Base-by-base conservation (phyloP, 2,329 filamentous ascomycete genomes). In the Coleophoma eucalyptorum region DNA sequence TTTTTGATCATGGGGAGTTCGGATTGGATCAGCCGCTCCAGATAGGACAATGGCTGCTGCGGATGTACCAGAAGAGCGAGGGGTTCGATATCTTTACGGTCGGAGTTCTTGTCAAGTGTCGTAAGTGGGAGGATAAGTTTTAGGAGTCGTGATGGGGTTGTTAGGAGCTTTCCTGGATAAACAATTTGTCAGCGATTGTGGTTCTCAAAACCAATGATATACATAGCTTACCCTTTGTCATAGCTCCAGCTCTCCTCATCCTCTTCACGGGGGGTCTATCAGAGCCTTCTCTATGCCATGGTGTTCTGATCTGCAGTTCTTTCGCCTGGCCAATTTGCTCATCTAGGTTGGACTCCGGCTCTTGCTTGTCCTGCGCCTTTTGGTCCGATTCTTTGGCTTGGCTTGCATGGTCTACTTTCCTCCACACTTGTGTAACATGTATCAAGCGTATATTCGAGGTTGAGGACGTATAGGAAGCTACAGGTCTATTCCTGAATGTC, bases 41-140 rank as follows among this genome's bases (percentile, higher is more conserved):
- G 83, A 66, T 96, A 96, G 8, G 90, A 96, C 3, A 97, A 77
- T 0, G 92, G 92, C 64, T 97, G 92, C 55, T 95, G 89, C 0
- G 92, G 91, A 60, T 96, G 92, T 0, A 96, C 79, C 2, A 96
- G 81, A 0, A 96, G 78, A 1, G 91, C 91, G 12, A 96, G 75
- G 0, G 91, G 90, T 59, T 95, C 89, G n/a, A 93, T 83, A 44
- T 84, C 79, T 67, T 87, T 86, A 50, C 83, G 76, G 55, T 84
- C 79, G 2, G 71, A 70, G 55, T 81, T 78, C 31, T 75, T 73
- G 50, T 85, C 82, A 43, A 75, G 69, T 0, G 80, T 85, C 0
- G 81, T 83, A 21, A 95, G 75, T 0, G 90, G 90, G 0, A 95
- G 75, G 15, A 94, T 85, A 13, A 95, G 76, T 67, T 94, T 94